Evolutionary conservation across 768 basidiomycete genomes (phyloP).

Genomic region (Collybia mongolica): DNA sequence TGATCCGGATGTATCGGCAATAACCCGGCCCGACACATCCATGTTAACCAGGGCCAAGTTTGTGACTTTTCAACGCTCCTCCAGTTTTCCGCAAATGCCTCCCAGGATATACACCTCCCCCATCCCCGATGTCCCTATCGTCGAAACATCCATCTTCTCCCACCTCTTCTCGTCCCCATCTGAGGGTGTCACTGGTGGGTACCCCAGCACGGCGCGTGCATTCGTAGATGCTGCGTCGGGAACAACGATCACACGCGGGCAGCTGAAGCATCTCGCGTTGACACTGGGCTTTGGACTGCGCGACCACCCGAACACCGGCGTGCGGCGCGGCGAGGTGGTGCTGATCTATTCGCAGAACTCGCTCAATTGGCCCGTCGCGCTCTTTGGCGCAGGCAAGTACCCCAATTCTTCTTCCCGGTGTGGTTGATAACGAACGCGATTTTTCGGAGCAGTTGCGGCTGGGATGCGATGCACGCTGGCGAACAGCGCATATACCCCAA

Average conservation of each 20-base stretch:
- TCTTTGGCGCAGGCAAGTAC: conserved; percentile 42
- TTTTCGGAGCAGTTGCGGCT: conserved; percentile 45
- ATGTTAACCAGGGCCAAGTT: neutral
- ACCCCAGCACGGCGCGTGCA: conserved; percentile 44
- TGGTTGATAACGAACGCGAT: conserved; percentile 1
- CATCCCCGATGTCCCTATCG: conserved; percentile 34
- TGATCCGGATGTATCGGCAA: neutral
- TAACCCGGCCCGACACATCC: neutral
- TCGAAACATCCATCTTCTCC: conserved; percentile 45
- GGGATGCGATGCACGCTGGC: conserved; percentile 70
- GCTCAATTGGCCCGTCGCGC: conserved; percentile 46
- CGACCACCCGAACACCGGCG: conserved; percentile 31
- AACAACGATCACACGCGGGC: conserved; percentile 51
- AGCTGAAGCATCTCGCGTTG: conserved; percentile 52
- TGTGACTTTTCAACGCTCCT: conserved; percentile 1
- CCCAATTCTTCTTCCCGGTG: neutral
- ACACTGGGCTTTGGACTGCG: conserved; percentile 58
- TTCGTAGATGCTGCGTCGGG: conserved; percentile 69
- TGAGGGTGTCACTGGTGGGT: conserved; percentile 36
- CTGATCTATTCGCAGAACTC: conserved; percentile 73
- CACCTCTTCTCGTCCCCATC: conserved; percentile 37
- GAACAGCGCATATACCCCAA: conserved; percentile 66
- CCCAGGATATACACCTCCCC: conserved; percentile 49
- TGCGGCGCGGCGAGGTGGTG: conserved; percentile 52
- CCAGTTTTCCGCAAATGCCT: conserved; percentile 24